Percentiles rank a stretch among this genome's conserved stretches.
These are phyloP conservation scores for Colletotrichum australisinense DNA, from an alignment of 2,329 filamentous ascomycete genomes.

Conservation along the genomic window DNA sequence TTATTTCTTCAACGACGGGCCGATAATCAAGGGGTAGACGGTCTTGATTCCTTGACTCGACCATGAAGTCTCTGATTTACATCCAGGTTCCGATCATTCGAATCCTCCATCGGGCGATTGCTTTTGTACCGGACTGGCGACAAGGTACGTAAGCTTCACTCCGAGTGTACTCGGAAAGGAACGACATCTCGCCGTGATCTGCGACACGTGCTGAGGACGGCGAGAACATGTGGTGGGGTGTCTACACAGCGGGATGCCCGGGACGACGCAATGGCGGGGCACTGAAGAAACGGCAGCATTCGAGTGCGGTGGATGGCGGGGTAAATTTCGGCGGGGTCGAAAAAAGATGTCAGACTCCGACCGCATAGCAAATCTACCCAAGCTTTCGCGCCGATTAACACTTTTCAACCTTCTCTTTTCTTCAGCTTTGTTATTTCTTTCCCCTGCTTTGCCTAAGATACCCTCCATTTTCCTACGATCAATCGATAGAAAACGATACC, in stretches of 20 bases:
- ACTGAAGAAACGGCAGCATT: constrained; percentile 28
- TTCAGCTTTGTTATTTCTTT: not conserved
- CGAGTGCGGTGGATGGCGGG: constrained; percentile 27
- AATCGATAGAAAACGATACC: constrained; percentile 32
- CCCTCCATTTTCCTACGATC: not conserved
- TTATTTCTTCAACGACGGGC: not conserved
- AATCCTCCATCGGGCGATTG: not conserved
- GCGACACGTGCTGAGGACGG: constrained; percentile 10
- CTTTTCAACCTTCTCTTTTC: not conserved
- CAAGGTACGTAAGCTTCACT: not conserved
- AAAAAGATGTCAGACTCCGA: constrained; percentile 21
- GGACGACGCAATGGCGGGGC: constrained; percentile 31
- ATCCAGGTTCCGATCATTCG: not conserved
- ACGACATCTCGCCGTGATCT: not conserved
- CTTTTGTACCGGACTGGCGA: not conserved
- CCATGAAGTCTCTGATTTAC: not conserved
- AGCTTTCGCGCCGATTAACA: not conserved
- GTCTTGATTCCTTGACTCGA: not conserved
- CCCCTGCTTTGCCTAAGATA: not conserved
- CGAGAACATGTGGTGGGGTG: constrained; percentile 12
- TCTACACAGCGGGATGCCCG: constrained; percentile 5
- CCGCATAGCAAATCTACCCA: not conserved
- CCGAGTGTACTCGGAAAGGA: not conserved
- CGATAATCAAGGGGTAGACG: not conserved
- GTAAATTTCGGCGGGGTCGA: constrained; percentile 32